Evolutionary conservation across 768 basidiomycete species (phyloP).

Genomic region (Rhodosporidiobolus odoratus): DNA sequence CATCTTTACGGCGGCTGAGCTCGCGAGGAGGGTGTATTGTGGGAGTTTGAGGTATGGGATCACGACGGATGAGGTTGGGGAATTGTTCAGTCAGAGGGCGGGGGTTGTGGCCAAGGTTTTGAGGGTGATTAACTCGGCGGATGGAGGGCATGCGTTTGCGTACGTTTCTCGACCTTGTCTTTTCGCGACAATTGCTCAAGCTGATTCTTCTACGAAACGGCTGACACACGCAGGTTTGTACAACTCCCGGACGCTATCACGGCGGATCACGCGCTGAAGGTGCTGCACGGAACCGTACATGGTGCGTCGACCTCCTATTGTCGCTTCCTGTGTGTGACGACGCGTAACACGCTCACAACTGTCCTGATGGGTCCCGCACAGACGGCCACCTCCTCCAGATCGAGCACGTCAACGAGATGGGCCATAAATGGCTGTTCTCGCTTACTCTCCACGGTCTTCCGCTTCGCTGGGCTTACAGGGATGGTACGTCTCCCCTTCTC

Average conservation of each 20-base stretch:
- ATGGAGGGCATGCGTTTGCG: slow-evolving; percentile 17
- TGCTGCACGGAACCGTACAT: slow-evolving; percentile 12
- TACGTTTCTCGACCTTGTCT: not conserved
- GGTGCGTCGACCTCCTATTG: not conserved
- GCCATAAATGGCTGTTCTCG: slow-evolving; percentile 24
- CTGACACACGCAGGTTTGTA: not conserved
- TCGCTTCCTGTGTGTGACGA: too few species aligned
- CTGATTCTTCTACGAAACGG: not conserved
- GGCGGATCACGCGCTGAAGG: slow-evolving; percentile 8
- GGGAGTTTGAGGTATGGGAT: slow-evolving; percentile 19
- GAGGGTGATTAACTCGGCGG: slow-evolving; percentile 16
- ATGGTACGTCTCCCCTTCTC: slow-evolving; percentile 9
- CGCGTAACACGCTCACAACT: too few species aligned
- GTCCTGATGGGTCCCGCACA: not conserved
- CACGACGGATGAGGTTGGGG: slow-evolving; percentile 11
- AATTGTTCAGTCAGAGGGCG: slow-evolving; percentile 18
- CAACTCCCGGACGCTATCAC: slow-evolving; percentile 28
- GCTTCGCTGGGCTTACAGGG: slow-evolving; percentile 6
- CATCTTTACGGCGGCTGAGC: slow-evolving; percentile 27
- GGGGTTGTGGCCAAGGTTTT: slow-evolving; percentile 23
- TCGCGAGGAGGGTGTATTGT: slow-evolving; percentile 23
- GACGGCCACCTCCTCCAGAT: slow-evolving; percentile 27
- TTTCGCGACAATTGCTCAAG: not conserved
- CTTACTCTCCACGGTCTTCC: slow-evolving; percentile 20
- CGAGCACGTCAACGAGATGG: slow-evolving; percentile 29